Evolutionary conservation across 371 early-diverging fungal genomes (phyloP).

Genomic region (Mortierella sp.): DNA sequence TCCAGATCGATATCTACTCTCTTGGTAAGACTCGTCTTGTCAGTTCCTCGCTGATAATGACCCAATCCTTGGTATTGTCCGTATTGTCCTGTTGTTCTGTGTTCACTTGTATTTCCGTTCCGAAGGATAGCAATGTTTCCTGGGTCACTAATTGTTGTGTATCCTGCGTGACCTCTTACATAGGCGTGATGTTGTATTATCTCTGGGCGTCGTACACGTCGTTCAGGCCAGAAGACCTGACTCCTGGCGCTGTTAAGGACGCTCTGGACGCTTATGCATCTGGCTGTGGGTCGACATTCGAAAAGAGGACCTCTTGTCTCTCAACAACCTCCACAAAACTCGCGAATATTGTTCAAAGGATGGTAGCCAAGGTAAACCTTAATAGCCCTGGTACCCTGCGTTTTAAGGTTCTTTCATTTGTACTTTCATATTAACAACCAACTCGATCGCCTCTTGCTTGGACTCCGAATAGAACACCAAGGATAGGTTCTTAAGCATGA

Average conservation of each 20-base stretch:
- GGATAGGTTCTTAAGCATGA: constrained; percentile 49
- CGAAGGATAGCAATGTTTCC: too few relatives aligned
- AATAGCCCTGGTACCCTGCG: not conserved
- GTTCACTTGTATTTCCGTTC: not conserved
- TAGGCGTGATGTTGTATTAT: constrained; percentile 50
- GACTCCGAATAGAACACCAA: constrained; percentile 17
- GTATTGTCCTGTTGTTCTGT: not conserved
- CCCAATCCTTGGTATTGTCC: not conserved
- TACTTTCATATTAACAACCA: not conserved
- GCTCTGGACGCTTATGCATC: constrained; percentile 12
- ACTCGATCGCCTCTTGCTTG: not conserved
- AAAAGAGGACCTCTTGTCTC: constrained; percentile 5
- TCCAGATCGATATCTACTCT: constrained; percentile 47
- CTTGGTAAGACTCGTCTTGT: constrained; percentile 30
- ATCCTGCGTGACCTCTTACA: not conserved
- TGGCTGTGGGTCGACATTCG: constrained; percentile 5
- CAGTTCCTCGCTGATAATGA: too few relatives aligned
- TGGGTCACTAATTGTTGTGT: not conserved
- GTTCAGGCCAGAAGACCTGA: constrained; percentile 26
- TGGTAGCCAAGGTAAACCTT: constrained; percentile 47
- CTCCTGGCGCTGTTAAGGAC: constrained; percentile 20
- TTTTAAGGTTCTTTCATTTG: not conserved
- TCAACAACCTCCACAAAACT: constrained; percentile 23
- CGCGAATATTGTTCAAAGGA: constrained; percentile 32
- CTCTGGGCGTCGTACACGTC: constrained; percentile 32